Percentiles rank a stretch among this genome's conserved stretches.
These are phyloP conservation scores for Dalbergia cochinchinensis DNA, from an alignment of 306 rosid species.

Conservation along the genomic window DNA sequence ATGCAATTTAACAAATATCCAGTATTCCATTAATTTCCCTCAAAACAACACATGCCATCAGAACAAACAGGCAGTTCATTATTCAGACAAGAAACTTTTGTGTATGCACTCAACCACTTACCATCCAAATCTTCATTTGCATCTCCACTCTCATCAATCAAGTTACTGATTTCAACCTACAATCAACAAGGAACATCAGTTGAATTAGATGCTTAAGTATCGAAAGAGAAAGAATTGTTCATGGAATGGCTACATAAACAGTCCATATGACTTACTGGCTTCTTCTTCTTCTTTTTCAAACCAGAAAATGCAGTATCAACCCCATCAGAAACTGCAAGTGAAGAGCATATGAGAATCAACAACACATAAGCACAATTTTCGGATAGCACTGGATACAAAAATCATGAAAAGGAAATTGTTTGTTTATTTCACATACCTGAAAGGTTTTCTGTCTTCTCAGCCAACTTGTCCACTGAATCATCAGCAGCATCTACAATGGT, in stretches of 20 bases:
- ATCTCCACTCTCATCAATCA: slow-evolving; percentile 73
- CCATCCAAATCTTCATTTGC: slow-evolving; percentile 77
- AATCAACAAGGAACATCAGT: slow-evolving; percentile 42
- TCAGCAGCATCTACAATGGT: slow-evolving; percentile 65
- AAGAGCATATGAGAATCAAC: slow-evolving; percentile 32
- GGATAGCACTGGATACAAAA: slow-evolving; percentile 12
- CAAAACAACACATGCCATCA: not conserved
- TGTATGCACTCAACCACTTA: slow-evolving; percentile 35
- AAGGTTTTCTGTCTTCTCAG: slow-evolving; percentile 85
- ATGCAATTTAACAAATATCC: slow-evolving; percentile 1
- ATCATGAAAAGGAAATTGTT: not conserved
- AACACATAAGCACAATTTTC: slow-evolving; percentile 11
- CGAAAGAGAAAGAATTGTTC: not conserved
- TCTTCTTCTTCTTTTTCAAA: slow-evolving; percentile 94
- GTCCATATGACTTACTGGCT: slow-evolving; percentile 63
- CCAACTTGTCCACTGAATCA: slow-evolving; percentile 78
- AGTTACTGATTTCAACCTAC: slow-evolving; percentile 76
- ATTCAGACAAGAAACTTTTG: slow-evolving; percentile 21
- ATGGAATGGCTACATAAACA: not conserved
- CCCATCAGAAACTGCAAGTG: slow-evolving; percentile 83
- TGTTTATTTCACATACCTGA: slow-evolving; percentile 56
- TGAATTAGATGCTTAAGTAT: slow-evolving; percentile 14
- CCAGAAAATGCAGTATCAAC: slow-evolving; percentile 81
- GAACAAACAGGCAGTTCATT: slow-evolving; percentile 14
- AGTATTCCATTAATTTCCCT: slow-evolving; percentile 13